A percentile compares a stretch with the other conserved stretches of the same genome.
phyloP scores from a whole-genome alignment of 176 grass and related monocot genomes.

The Guadua angustifolia region DNA sequence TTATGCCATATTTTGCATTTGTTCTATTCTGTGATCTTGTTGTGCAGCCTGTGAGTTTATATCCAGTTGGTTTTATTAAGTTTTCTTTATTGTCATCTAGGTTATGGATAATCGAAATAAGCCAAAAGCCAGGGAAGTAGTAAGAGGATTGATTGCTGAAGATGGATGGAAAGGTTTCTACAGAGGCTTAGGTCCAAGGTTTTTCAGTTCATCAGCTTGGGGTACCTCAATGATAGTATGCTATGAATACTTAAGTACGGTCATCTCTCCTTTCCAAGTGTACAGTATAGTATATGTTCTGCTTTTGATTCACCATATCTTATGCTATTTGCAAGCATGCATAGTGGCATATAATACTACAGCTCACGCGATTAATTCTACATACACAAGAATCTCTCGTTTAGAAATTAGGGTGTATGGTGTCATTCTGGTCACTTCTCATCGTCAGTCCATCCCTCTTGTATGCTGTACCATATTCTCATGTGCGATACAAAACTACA shows the following conservation, averaged over 20 bases:
- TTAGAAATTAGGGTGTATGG: conserved; percentile 16
- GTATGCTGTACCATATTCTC: neutral
- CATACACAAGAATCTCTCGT: neutral
- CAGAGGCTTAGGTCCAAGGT: conserved; percentile 89
- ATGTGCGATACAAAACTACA: neutral
- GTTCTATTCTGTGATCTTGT: conserved; percentile 1
- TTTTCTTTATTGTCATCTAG: conserved; percentile 42
- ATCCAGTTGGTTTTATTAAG: neutral
- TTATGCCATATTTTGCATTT: conserved; percentile 15
- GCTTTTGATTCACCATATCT: neutral
- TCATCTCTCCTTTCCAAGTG: conserved; percentile 10
- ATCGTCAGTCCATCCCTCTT: neutral
- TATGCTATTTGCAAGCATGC: conserved; percentile 22
- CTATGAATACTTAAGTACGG: conserved; percentile 95
- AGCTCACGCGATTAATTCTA: conserved; percentile 4
- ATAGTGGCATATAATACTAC: neutral
- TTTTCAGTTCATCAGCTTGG: conserved; percentile 99
- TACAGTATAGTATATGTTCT: conserved; percentile 9
- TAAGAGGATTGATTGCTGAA: conserved; percentile 84
- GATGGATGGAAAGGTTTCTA: conserved; percentile 97
- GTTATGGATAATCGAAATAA: conserved; percentile 71
- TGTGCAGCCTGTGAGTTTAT: conserved; percentile 18
- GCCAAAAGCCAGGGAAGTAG: conserved; percentile 72
- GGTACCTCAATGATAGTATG: conserved; percentile 96
- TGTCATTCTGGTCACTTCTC: neutral